Base-by-base conservation (phyloP, 345 rosid genomes). In the Populus euphratica region DNA sequence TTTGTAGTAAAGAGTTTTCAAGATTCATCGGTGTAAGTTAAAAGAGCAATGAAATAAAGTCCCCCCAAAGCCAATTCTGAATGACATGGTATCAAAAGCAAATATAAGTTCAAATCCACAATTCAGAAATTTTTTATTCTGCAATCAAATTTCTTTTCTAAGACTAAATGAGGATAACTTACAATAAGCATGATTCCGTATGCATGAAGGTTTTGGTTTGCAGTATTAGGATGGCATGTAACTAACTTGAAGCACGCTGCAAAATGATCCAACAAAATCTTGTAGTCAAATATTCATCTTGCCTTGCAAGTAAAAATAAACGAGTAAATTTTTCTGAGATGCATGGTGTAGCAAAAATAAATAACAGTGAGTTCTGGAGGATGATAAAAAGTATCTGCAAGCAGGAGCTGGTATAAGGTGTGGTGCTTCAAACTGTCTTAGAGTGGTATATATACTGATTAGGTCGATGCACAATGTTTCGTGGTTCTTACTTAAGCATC, bases 131-230 rank as follows among this genome's bases (percentile, higher is more conserved):
- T 11, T 25, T 10, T 29, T 13, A 64, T 39, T 11, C 20, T 62
- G 52, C 69, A 44, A 12, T 36, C 20, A 21, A 59, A 67, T 49
- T 67, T 76, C 2, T 68, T 11, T 29, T 70, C 21, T 17, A 56
- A 6, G 12, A 47, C 44, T 13, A 43, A 17, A 38, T 17, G 16
- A 23, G 3, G 41, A 47, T 77, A 18, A 84, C 99, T 87, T 88
- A 93, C 99, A 33, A 96, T 88, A 73, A 93, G 87, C 90, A 96
- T 86, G 86, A 90, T 72, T 39, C 99, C 99, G 69, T 91, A 90
- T 17, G 89, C 92, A 77, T 89, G 93, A 77, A 96, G 85, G 84
- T 93, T 91, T 82, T 96, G 98, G 82, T 82, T 90, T 31, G 87
- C 84, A 11, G 93, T 81, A 20, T 85, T 89, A 47, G 96, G 86